phyloP scores from a whole-genome alignment of 352 stramenopile species.

The Phytophthora lateralis region DNA sequence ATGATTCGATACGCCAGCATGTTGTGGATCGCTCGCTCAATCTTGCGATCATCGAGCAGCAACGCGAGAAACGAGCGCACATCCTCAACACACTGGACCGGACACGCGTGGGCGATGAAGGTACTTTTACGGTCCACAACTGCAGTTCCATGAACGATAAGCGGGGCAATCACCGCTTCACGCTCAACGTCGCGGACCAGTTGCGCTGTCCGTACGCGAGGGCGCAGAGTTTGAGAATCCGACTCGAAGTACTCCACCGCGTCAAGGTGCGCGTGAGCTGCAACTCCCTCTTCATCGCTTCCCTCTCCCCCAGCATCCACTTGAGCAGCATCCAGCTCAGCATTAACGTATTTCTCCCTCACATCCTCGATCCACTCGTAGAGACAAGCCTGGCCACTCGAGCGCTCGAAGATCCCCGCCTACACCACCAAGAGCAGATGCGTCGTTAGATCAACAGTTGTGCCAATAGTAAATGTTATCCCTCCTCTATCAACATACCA shows the following conservation, averaged over 20 bases:
- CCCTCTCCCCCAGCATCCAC: slow-evolving; percentile 14
- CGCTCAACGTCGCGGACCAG: slow-evolving; percentile 58
- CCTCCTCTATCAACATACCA: slow-evolving; percentile 39
- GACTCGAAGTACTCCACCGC: slow-evolving; percentile 50
- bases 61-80: slow-evolving; percentile 81
- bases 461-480: background rate
- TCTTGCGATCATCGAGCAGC: slow-evolving; percentile 82
- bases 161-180: slow-evolving; percentile 51
- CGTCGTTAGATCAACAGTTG: background rate
- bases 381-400: slow-evolving; percentile 80
- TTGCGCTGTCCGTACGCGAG: slow-evolving; percentile 67
- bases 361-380: slow-evolving; percentile 90
- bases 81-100: slow-evolving; percentile 68
- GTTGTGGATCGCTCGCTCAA: slow-evolving; percentile 87
- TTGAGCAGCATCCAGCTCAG: slow-evolving; percentile 37
- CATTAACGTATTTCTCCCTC: slow-evolving; percentile 69
- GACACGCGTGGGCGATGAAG: slow-evolving; percentile 77
- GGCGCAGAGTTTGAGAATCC: slow-evolving; percentile 63
- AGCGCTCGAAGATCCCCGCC: slow-evolving; percentile 70
- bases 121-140: slow-evolving; percentile 87
- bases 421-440: slow-evolving; percentile 5
- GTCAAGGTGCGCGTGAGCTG: slow-evolving; percentile 16
- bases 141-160: slow-evolving; percentile 71
- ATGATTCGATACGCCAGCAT: slow-evolving; percentile 89
- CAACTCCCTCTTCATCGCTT: slow-evolving; percentile 18